Evolutionary conservation across 2,329 filamentous ascomycete species (phyloP).

Genomic region (Trichophyton equinum): DNA sequence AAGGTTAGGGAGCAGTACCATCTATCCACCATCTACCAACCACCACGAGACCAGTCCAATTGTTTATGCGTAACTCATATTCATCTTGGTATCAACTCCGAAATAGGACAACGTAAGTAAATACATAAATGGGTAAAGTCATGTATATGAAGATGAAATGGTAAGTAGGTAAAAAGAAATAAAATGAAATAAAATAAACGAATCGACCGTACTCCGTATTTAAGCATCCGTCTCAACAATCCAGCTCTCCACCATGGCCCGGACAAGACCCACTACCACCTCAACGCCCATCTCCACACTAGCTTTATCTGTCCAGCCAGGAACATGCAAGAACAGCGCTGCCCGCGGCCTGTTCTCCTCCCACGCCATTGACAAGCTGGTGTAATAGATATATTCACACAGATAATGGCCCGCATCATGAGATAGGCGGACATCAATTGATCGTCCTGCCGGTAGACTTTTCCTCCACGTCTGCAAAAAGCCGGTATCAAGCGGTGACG

Average conservation of each 20-base stretch:
- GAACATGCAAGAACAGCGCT: slow-evolving; percentile 62
- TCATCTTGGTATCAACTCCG: no score
- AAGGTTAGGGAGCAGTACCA: not conserved
- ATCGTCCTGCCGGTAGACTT: not conserved
- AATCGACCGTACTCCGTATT: no score
- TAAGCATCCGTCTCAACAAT: not conserved
- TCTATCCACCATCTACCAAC: no score
- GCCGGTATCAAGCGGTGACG: slow-evolving; percentile 23
- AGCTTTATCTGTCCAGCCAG: slow-evolving; percentile 43
- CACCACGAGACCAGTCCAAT: no score
- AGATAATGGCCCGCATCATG: slow-evolving; percentile 60
- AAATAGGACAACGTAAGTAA: no score
- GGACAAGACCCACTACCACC: slow-evolving; percentile 33
- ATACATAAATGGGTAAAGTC: no score
- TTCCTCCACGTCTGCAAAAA: slow-evolving; percentile 26
- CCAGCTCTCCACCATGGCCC: slow-evolving; percentile 15
- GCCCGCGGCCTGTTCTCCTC: slow-evolving; percentile 24
- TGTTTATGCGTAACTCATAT: no score
- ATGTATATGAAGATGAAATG: no score
- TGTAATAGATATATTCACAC: slow-evolving; percentile 69
- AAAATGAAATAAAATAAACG: no score
- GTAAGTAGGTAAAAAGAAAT: no score
- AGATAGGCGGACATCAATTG: slow-evolving; percentile 43
- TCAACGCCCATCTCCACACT: slow-evolving; percentile 29
- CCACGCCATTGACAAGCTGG: slow-evolving; percentile 42